Conservation (phyloP, 2,329 filamentous ascomycete genomes). For the Sodiomyces alkalinus region DNA sequence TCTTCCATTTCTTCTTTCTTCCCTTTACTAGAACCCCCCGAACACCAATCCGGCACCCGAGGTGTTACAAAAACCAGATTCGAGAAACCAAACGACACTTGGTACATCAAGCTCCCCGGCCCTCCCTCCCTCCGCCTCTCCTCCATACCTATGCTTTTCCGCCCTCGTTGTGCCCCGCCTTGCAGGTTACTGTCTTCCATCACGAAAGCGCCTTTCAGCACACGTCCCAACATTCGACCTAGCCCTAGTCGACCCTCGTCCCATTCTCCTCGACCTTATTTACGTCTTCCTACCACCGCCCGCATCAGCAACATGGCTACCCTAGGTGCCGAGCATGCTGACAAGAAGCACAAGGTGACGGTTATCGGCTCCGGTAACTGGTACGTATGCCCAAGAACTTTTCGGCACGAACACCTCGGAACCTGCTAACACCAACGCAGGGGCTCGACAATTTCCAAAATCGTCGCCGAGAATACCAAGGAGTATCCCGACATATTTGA, state of each 20-base stretch:
- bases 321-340: slow-evolving; percentile 29
- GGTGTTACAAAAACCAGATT: too few relatives aligned
- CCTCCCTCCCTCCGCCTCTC: neutral
- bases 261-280: slow-evolving; percentile 1
- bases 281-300: too few relatives aligned
- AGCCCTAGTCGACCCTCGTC: neutral
- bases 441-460: slow-evolving; percentile 96
- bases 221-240: neutral
- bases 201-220: slow-evolving; percentile 1
- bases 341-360: slow-evolving; percentile 80
- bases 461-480: slow-evolving; percentile 82
- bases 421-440: slow-evolving; percentile 25
- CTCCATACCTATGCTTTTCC: slow-evolving; percentile 7
- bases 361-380: slow-evolving; percentile 95
- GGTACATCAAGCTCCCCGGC: too few relatives aligned
- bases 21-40: too few relatives aligned
- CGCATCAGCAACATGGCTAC: slow-evolving; percentile 12
- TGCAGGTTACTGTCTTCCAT: too few relatives aligned
- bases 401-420: too few relatives aligned
- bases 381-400: slow-evolving; percentile 28
- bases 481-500: slow-evolving; percentile 72
- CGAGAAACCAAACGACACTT: too few relatives aligned
- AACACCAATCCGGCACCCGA: too few relatives aligned
- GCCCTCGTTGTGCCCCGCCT: slow-evolving; percentile 4
- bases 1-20: too few relatives aligned